A percentile compares a stretch with the other conserved stretches of the same genome.
phyloP scores from a whole-genome alignment of 2,329 filamentous ascomycete genomes.

The Phialemoniopsis sp. region DNA sequence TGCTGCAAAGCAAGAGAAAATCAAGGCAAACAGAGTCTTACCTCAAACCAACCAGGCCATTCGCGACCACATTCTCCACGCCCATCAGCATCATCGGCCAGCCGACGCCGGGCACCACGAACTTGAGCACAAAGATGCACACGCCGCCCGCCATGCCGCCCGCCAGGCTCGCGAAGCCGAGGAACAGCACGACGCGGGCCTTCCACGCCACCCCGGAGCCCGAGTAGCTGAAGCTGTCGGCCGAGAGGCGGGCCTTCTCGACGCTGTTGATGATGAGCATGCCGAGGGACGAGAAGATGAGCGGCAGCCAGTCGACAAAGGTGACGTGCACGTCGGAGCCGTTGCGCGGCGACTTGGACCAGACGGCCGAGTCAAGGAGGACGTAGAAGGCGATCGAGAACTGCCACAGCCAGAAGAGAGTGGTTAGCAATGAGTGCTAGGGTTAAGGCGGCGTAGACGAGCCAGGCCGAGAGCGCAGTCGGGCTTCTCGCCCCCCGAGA shows the following conservation, averaged over 20 bases:
- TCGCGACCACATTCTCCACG: constrained; percentile 62
- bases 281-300: constrained; percentile 62
- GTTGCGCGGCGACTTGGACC: constrained; percentile 59
- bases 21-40: constrained; percentile 29
- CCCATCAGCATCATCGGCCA: constrained; percentile 63
- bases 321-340: constrained; percentile 58
- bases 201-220: constrained; percentile 64
- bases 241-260: constrained; percentile 61
- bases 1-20: background rate
- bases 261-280: constrained; percentile 71
- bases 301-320: constrained; percentile 67
- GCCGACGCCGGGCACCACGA: constrained; percentile 49
- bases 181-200: constrained; percentile 62
- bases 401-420: constrained; percentile 24
- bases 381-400: constrained; percentile 67
- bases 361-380: constrained; percentile 64
- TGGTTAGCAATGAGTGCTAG: background rate
- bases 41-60: constrained; percentile 59
- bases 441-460: too few relatives aligned
- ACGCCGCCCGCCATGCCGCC: constrained; percentile 67
- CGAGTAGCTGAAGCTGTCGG: constrained; percentile 59
- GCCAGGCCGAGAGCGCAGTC: too few relatives aligned
- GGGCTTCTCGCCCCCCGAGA: too few relatives aligned
- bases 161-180: constrained; percentile 61
- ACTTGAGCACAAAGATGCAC: constrained; percentile 65